phyloP scores from a whole-genome alignment of 257 asterid genomes.

The Capsicum rhomboideum region DNA sequence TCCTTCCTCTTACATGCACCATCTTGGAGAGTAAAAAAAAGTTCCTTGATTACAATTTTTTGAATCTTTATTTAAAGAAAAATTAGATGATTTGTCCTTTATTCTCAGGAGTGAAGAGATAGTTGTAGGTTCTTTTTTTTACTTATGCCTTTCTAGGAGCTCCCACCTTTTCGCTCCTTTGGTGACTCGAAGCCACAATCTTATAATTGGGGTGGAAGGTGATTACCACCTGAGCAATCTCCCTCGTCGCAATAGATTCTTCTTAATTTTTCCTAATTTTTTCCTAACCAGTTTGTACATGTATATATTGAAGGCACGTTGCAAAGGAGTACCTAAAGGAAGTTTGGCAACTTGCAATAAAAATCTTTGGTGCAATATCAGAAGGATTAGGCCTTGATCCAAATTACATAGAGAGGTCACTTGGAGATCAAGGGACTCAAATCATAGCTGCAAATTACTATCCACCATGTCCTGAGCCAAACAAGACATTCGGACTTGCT shows the following conservation, averaged over 20 bases:
- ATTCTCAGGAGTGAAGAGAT: not conserved
- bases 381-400: conserved; percentile 44
- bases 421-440: conserved; percentile 32
- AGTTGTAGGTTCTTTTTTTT: not conserved
- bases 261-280: not conserved
- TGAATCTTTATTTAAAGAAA: not conserved
- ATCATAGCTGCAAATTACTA: conserved; percentile 42
- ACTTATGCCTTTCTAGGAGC: too few relatives aligned
- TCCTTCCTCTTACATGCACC: not conserved
- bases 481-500: conserved; percentile 45
- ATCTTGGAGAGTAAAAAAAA: not conserved
- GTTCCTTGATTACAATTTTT: not conserved
- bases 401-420: conserved; percentile 22
- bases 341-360: conserved; percentile 27
- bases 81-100: not conserved
- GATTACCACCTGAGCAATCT: not conserved
- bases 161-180: not conserved
- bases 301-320: conserved; percentile 13
- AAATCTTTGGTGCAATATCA: conserved; percentile 15
- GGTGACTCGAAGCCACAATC: not conserved
- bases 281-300: not conserved
- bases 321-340: conserved; percentile 38
- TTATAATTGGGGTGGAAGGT: not conserved
- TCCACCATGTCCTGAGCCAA: conserved; percentile 63
- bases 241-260: not conserved